Evolutionary conservation across 192 early-diverging fungal species (phyloP).

Genomic region (Backusella macrospora): DNA sequence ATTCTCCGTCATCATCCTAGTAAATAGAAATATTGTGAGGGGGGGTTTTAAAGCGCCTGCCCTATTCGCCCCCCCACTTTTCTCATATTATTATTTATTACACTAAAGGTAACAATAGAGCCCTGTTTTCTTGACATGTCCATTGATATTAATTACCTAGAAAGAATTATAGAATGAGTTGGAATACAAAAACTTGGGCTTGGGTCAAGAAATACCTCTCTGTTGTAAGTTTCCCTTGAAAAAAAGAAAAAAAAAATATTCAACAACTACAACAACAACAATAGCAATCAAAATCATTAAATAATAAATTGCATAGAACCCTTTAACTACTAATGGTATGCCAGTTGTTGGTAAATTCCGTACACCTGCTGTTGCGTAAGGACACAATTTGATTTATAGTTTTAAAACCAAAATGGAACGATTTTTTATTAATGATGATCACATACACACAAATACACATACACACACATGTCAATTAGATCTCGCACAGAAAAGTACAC

Average conservation of each 20-base stretch:
- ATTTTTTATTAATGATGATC: not conserved
- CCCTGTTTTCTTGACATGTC: not conserved
- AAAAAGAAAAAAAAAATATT: not conserved
- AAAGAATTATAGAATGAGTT: slow-evolving; percentile 16
- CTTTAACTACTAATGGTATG: slow-evolving; percentile 68
- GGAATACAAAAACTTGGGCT: slow-evolving; percentile 46
- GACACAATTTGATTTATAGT: not conserved
- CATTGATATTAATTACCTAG: not conserved
- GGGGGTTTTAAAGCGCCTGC: not conserved
- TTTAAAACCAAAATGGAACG: not conserved
- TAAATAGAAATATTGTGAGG: not conserved
- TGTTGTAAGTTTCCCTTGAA: slow-evolving; percentile 39
- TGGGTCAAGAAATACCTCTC: slow-evolving; percentile 49
- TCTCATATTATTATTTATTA: slow-evolving; percentile 15
- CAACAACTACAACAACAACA: not conserved
- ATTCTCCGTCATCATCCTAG: not conserved
- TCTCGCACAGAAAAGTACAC: slow-evolving; percentile 57
- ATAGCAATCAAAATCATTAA: not conserved
- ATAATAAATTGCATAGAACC: slow-evolving; percentile 45
- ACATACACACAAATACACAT: not conserved
- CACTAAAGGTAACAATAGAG: not conserved
- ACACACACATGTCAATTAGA: slow-evolving; percentile 34
- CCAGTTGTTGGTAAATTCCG: slow-evolving; percentile 69
- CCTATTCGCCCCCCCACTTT: slow-evolving; percentile 6
- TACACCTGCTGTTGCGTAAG: slow-evolving; percentile 65